Conservation (phyloP, 768 basidiomycete genomes). For the Termitomyces sp. region DNA sequence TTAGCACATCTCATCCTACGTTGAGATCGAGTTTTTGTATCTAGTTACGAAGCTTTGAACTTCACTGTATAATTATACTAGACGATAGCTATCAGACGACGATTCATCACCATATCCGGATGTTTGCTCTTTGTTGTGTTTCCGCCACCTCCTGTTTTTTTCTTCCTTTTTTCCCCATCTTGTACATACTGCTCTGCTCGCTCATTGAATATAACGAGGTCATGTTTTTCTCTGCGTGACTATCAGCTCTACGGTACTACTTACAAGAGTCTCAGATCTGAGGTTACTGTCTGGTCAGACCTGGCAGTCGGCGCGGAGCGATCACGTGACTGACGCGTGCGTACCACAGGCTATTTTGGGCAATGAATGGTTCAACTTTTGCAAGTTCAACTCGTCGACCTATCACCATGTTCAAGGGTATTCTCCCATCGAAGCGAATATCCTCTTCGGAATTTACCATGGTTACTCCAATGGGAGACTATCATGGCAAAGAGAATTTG, state of each 20-base stretch:
- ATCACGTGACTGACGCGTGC: constrained; percentile 13
- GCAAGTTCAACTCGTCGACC: constrained; percentile 10
- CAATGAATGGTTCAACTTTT: constrained; percentile 10
- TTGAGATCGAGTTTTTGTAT: background rate
- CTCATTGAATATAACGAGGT: too few relatives aligned
- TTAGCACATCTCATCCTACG: background rate
- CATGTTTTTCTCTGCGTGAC: too few relatives aligned
- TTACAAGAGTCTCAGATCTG: too few relatives aligned
- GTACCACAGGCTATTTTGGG: constrained; percentile 2
- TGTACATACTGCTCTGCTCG: too few relatives aligned
- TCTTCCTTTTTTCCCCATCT: too few relatives aligned
- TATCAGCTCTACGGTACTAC: too few relatives aligned
- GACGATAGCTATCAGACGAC: too few relatives aligned
- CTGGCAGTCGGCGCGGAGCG: background rate
- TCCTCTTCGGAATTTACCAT: constrained; percentile 72
- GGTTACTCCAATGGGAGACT: constrained; percentile 52
- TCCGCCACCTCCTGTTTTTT: too few relatives aligned
- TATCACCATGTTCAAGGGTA: constrained; percentile 80
- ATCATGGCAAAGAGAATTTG: constrained; percentile 67
- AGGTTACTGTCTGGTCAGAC: too few relatives aligned
- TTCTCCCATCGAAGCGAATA: constrained; percentile 66
- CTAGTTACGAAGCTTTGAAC: background rate
- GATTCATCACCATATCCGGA: too few relatives aligned
- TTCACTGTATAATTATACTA: background rate
- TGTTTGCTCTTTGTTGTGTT: too few relatives aligned